A percentile compares a stretch with the other conserved stretches of the same genome.
phyloP scores from a whole-genome alignment of 208 protist genomes.

The Crithidia bombi region DNA sequence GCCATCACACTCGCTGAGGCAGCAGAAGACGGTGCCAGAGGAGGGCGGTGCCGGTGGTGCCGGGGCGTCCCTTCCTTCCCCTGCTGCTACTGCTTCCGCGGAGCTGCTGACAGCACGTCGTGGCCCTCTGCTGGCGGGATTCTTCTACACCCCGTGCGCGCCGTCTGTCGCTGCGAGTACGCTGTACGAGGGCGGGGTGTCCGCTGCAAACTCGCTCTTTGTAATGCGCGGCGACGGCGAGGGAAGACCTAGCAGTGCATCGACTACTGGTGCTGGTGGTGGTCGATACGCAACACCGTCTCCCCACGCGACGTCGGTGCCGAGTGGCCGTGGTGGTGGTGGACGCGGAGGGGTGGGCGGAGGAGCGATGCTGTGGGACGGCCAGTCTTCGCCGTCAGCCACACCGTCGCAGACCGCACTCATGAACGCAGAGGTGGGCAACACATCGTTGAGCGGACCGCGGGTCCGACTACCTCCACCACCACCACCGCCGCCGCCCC shows the following conservation, averaged over 20 bases:
- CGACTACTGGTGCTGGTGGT: background rate
- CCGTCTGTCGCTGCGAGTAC: background rate
- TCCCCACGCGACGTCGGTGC: background rate
- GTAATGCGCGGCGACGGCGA: background rate
- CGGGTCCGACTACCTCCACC: constrained; percentile 2
- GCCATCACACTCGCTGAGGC: constrained; percentile 1
- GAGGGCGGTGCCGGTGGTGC: background rate
- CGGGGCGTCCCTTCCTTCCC: too few species aligned
- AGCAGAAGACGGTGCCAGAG: background rate
- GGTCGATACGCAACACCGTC: background rate
- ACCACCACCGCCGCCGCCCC: constrained; percentile 1
- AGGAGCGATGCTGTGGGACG: background rate
- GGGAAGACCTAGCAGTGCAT: background rate
- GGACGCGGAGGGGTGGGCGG: background rate
- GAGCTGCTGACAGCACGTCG: background rate
- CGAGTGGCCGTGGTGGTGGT: background rate
- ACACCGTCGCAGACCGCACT: constrained; percentile 3
- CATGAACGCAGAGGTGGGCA: background rate
- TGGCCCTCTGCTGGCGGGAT: constrained; percentile 3
- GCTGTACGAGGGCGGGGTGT: background rate
- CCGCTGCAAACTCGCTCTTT: background rate
- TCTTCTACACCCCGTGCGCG: constrained; percentile 28
- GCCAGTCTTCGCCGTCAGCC: constrained; percentile 7
- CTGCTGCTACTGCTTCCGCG: background rate
- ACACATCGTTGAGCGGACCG: background rate